Conservation (phyloP, 1,284 basidiomycete genomes). For the Amylostereum chailletii region DNA sequence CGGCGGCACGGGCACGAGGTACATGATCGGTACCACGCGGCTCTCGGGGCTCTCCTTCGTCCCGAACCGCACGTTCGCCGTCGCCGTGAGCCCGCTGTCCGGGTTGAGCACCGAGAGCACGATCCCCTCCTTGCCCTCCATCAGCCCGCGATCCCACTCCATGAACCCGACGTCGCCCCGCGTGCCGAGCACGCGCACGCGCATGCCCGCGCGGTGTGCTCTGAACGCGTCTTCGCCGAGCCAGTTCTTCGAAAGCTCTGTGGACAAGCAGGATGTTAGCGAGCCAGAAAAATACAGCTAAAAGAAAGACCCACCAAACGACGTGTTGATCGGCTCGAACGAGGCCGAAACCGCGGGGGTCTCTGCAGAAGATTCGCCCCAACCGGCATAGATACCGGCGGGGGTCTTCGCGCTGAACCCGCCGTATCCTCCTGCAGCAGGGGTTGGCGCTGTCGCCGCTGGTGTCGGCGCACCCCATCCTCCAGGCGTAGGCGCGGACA, state of each 20-base stretch:
- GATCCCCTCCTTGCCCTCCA: constrained; percentile 40
- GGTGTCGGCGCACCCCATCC: constrained; percentile 26
- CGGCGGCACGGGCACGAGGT: constrained; percentile 31
- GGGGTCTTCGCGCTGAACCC: constrained; percentile 24
- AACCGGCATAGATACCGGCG: constrained; percentile 18
- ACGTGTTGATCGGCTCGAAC: constrained; percentile 4
- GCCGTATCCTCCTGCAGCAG: constrained; percentile 19
- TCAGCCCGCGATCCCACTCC: constrained; percentile 45
- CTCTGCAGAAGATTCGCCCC: constrained; percentile 11
- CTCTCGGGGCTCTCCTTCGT: constrained; percentile 1
- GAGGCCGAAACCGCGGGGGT: constrained; percentile 10
- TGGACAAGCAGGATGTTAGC: too few species aligned
- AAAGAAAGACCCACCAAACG: constrained; percentile 4
- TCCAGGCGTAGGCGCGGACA: constrained; percentile 19
- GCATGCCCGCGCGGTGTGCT: constrained; percentile 32
- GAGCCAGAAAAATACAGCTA: background rate
- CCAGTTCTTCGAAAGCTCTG: constrained; percentile 25
- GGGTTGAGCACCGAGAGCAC: constrained; percentile 29
- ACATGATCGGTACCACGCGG: constrained; percentile 27
- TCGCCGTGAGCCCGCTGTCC: constrained; percentile 19
- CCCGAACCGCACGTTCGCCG: constrained; percentile 23
- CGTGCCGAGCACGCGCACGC: constrained; percentile 41
- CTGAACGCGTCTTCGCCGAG: constrained; percentile 34
- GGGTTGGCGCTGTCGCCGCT: constrained; percentile 35
- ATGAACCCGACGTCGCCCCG: constrained; percentile 19